A percentile compares a stretch with the other conserved stretches of the same genome.
These are phyloP conservation scores for Grammothele lineata DNA, from an alignment of 768 basidiomycete species.

Conservation along the genomic window DNA sequence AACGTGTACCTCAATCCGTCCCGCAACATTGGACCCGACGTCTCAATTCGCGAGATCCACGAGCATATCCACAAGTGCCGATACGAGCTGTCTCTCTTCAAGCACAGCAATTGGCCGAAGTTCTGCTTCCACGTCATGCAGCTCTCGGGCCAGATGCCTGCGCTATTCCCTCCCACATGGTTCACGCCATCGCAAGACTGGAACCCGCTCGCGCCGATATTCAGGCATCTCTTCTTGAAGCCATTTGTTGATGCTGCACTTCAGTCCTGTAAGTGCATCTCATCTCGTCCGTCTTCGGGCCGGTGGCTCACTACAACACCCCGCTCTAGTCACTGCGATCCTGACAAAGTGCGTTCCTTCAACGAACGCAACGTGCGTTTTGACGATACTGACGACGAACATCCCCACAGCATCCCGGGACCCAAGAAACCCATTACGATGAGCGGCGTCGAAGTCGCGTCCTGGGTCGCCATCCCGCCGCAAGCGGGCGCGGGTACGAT, in stretches of 20 bases:
- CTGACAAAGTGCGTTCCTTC: conserved; percentile 16
- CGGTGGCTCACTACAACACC: background rate
- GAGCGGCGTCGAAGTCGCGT: conserved; percentile 17
- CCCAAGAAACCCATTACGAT: conserved; percentile 20
- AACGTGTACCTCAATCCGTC: conserved; percentile 20
- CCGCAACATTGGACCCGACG: background rate
- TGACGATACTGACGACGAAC: background rate
- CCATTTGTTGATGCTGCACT: conserved; percentile 13
- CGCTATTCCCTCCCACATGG: conserved; percentile 15
- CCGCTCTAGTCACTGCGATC: conserved; percentile 14
- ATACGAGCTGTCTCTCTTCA: conserved; percentile 17
- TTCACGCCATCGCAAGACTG: conserved; percentile 10
- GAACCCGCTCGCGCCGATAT: background rate
- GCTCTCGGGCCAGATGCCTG: conserved; percentile 18
- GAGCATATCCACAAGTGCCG: conserved; percentile 21
- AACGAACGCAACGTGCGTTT: too few relatives aligned
- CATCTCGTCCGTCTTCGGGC: too few relatives aligned
- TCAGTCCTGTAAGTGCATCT: conserved; percentile 20
- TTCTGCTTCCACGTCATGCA: conserved; percentile 17
- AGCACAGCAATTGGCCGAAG: conserved; percentile 17
- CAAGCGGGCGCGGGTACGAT: conserved; percentile 22
- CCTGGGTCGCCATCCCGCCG: conserved; percentile 19
- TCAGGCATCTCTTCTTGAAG: conserved; percentile 10
- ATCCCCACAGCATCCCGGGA: conserved; percentile 17
- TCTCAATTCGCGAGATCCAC: conserved; percentile 15